Evolutionary conservation across 1,139 yeast genomes (phyloP).

Genomic region (Suhomyces guaymorum): DNA sequence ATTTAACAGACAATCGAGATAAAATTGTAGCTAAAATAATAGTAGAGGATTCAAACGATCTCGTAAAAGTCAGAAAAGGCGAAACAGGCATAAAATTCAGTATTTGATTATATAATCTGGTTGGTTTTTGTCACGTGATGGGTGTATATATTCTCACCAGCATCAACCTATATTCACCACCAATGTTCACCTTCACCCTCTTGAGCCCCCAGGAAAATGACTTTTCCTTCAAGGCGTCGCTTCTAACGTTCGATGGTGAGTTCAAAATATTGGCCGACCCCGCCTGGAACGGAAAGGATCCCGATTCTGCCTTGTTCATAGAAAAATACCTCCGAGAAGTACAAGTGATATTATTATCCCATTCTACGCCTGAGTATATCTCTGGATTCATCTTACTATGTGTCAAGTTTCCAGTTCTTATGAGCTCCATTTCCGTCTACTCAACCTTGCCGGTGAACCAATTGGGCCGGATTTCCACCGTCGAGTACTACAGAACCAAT

Average conservation of each 20-base stretch:
- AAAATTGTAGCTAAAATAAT: too few species aligned
- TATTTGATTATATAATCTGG: too few species aligned
- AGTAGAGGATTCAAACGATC: too few species aligned
- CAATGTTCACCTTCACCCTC: conserved; percentile 47
- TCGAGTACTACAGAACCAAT: conserved; percentile 70
- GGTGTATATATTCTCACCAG: conserved; percentile 1
- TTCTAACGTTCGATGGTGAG: conserved; percentile 47
- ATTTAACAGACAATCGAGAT: too few species aligned
- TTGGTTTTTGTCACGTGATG: conserved; percentile 6
- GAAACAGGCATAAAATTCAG: too few species aligned
- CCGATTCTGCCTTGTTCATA: conserved; percentile 45
- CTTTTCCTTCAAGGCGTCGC: conserved; percentile 42
- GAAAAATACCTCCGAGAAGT: conserved; percentile 48
- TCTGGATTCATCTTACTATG: conserved; percentile 80
- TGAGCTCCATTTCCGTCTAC: conserved; percentile 72
- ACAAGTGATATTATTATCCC: conserved; percentile 76
- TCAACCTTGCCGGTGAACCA: conserved; percentile 88
- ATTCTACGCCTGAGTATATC: conserved; percentile 75
- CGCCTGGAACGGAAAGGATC: conserved; percentile 60
- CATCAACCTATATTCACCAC: conserved; percentile 1
- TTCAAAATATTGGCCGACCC: conserved; percentile 67
- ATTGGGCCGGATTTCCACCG: conserved; percentile 81
- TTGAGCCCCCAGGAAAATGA: conserved; percentile 34
- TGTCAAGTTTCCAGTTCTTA: conserved; percentile 56
- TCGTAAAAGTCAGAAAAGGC: too few species aligned